Base-by-base conservation (phyloP, 148 eudicot species). In the Chenopodium album region DNA sequence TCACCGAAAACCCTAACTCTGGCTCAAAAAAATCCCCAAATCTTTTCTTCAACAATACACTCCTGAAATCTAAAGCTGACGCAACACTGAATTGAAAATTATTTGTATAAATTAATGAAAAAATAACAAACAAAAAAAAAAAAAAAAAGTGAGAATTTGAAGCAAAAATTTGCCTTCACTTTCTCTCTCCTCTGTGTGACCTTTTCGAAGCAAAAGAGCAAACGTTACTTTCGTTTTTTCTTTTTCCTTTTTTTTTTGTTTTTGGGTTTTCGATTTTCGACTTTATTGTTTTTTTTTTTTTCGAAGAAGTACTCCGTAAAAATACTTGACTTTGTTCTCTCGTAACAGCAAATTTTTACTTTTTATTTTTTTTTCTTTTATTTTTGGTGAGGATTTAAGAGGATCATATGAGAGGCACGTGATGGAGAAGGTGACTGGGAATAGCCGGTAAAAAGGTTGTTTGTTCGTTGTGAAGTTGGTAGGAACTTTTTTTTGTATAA, bases 121-220 rank as follows among this genome's bases (percentile, higher is more conserved):
- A 7, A 26, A 5, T 23, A 1, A 11, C 9, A 19, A 9, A 23
- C 23, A 23, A 64, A 6, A 23, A 23, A 3, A 65, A 26, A 65
- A 23, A 4, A 4, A 65, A 26, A 65, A 28, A 23, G 7, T 78
- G 60, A 48, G 48, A 68, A 67, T 48, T 67, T 50, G 68, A 41
- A 66, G 72, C 72, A 23, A 46, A 26, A 56, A 46, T 56, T 37
- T 67, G 63, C 73, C 44, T 37, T 79, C 20, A 16, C 17, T 56
- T 56, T 17, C 62, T 56, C 62, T 56, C 66, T 65, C 23, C 70
- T 54, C 46, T 31, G 75, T 50, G 75, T 50, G 81, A 78, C 81
- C 81, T 78, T 67, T 78, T 50, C 74, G 81, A 78, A 78, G 7
- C 48, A 66, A 75, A 50, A 78, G 64, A 78, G 60, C 63, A 78